Evolutionary conservation across 805 yeast genomes (phyloP), one percentile per base, ranked within the genome.

Genomic region (Saturnispora bothae): DNA sequence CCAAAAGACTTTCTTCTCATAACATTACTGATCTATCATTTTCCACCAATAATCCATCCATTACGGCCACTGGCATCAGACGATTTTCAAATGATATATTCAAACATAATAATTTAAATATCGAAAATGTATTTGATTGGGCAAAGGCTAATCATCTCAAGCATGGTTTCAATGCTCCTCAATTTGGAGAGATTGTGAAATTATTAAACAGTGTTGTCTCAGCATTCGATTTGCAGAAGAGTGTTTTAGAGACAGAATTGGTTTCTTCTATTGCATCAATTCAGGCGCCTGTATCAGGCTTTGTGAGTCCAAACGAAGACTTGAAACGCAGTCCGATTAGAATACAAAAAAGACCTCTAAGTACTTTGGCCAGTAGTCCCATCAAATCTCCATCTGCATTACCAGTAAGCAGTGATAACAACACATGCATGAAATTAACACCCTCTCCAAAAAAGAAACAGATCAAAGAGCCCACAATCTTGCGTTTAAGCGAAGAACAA

Each of bases 401-500:
- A 7, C 13, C 13, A 12, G 9, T 15, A 10, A 22, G 6, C 6
- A 22, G 10, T 22, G 10, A 22, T 22, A 10, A 22, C 6, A 22
- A 22, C 10, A n/a, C n/a, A n/a, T n/a, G n/a, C n/a, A n/a, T n/a
- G n/a, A n/a, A n/a, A n/a, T n/a, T n/a, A n/a, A n/a, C n/a, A n/a
- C 15, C 7, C n/a, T 10, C 13, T 13, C 13, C 25, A 8, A 29
- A 19, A 12, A 33, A 28, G 14, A 21, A 28, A 28, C 16, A 19
- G 28, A 17, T 12, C 12, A 17, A 19, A 15, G 28, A 12, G 5
- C 7, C 5, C 16, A 20, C 21, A 13, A 30, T 38, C 5, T 38
- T 38, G 13, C 43, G 36, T 45, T 50, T 73, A 8, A 69, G 76
- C 46, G 66, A 66, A 17, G 92, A 83, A 51, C 94, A 83, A 51